Conservation (phyloP, 2,329 filamentous ascomycete species). For the Myotisia sp. region DNA sequence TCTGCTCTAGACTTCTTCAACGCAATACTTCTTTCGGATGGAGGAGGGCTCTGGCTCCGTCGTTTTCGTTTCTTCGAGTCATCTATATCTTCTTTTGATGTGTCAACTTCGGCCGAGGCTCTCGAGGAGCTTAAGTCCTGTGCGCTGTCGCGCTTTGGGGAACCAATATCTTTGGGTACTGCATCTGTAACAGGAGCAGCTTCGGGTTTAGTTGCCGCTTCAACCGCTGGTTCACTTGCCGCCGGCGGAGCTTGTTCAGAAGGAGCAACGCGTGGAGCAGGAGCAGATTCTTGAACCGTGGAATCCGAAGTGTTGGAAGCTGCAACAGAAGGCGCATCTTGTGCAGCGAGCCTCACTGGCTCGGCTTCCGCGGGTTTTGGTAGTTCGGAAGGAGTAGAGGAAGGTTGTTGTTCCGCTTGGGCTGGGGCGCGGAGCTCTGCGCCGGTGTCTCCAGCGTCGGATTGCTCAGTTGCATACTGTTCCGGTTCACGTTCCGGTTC, state of each 20-base stretch:
- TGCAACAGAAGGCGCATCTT: neutral
- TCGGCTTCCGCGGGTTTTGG: neutral
- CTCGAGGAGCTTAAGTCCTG: slow-evolving; percentile 11
- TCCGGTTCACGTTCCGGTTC: slow-evolving; percentile 2
- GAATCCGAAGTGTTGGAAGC: slow-evolving; percentile 1
- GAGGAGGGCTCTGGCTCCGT: slow-evolving; percentile 48
- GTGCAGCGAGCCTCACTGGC: slow-evolving; percentile 1
- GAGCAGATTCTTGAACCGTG: neutral
- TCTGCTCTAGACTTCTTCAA: slow-evolving; percentile 42
- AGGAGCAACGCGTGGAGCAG: slow-evolving; percentile 1
- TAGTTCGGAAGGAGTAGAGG: slow-evolving; percentile 1
- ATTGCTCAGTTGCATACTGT: neutral
- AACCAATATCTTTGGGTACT: slow-evolving; percentile 7
- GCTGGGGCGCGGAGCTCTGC: too few species aligned
- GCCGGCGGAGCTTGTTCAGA: slow-evolving; percentile 1
- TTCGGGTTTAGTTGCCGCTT: slow-evolving; percentile 13
- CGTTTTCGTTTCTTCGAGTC: slow-evolving; percentile 54
- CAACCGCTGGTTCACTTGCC: slow-evolving; percentile 11
- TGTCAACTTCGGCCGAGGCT: slow-evolving; percentile 17
- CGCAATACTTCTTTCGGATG: slow-evolving; percentile 39
- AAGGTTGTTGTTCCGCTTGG: neutral
- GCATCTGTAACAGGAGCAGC: slow-evolving; percentile 6
- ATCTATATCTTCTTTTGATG: slow-evolving; percentile 27
- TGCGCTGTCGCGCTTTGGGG: slow-evolving; percentile 16
- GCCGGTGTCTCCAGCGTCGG: too few species aligned